Percentiles rank a stretch among this genome's conserved stretches.
phyloP scores from a whole-genome alignment of 139 green algal genomes.

The Coccomyxa sp. region DNA sequence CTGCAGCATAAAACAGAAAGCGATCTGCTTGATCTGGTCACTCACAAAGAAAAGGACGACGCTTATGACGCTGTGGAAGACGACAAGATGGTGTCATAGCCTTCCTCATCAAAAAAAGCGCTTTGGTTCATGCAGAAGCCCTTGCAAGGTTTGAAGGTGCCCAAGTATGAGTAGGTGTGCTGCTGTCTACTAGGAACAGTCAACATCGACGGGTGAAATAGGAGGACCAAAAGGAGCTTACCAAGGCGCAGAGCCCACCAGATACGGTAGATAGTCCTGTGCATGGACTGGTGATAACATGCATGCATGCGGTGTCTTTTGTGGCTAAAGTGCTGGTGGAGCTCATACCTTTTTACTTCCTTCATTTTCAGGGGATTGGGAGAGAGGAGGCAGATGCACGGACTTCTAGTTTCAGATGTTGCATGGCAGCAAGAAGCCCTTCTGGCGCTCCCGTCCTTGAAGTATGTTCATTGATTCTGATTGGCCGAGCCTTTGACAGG shows the following conservation, averaged over 20 bases:
- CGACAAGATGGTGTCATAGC: neutral
- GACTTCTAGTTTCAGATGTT: slow-evolving; percentile 18
- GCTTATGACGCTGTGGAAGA: slow-evolving; percentile 3
- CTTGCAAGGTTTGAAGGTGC: no score
- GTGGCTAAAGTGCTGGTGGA: neutral
- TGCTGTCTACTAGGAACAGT: neutral
- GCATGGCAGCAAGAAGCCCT: no score
- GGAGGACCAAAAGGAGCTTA: slow-evolving; percentile 10
- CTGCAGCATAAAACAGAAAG: slow-evolving; percentile 13
- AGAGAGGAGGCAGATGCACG: slow-evolving; percentile 29
- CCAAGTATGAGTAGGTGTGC: no score
- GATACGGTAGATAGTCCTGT: slow-evolving; percentile 7
- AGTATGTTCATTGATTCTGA: no score
- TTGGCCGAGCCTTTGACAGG: no score
- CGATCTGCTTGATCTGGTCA: slow-evolving; percentile 10
- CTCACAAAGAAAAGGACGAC: neutral
- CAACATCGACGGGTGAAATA: slow-evolving; percentile 3
- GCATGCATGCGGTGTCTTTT: neutral
- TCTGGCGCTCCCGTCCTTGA: no score
- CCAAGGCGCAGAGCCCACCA: slow-evolving; percentile 14
- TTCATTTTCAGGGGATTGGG: slow-evolving; percentile 30
- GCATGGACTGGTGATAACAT: neutral
- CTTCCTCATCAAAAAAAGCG: no score
- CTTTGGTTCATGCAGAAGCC: no score
- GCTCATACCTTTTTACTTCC: neutral